phyloP scores from a whole-genome alignment of 2,329 filamentous ascomycete genomes.

The Diplodia intermedia region DNA sequence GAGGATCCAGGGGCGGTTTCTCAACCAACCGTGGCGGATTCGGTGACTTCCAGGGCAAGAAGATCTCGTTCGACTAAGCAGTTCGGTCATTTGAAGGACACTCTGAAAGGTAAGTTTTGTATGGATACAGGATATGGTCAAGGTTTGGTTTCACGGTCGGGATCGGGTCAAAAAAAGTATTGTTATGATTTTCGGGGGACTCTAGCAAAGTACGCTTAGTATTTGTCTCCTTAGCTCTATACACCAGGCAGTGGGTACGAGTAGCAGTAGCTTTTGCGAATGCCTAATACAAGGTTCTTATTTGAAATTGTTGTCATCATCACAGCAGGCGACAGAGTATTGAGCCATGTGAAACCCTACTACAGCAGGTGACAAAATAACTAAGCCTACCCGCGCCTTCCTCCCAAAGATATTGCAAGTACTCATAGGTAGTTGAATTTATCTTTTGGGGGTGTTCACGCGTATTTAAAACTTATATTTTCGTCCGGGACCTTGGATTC shows the following conservation, averaged over 20 bases:
- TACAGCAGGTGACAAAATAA: too few relatives aligned
- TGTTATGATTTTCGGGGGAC: slow-evolving; percentile 5
- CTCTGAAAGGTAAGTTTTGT: slow-evolving; percentile 14
- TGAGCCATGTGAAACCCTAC: too few relatives aligned
- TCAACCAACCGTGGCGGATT: slow-evolving; percentile 62
- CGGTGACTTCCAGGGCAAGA: slow-evolving; percentile 77
- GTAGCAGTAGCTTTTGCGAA: slow-evolving; percentile 4
- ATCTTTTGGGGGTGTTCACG: too few relatives aligned
- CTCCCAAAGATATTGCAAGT: too few relatives aligned
- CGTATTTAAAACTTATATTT: too few relatives aligned
- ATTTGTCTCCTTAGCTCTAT: slow-evolving; percentile 20
- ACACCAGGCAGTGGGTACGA: slow-evolving; percentile 19
- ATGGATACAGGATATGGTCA: slow-evolving; percentile 21
- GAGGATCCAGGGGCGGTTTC: slow-evolving; percentile 46
- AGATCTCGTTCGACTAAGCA: slow-evolving; percentile 67
- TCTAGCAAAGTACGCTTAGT: slow-evolving; percentile 9
- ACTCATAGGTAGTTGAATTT: too few relatives aligned
- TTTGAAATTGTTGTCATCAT: neutral
- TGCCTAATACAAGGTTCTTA: slow-evolving; percentile 9
- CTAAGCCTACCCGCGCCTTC: too few relatives aligned
- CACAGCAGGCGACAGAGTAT: too few relatives aligned
- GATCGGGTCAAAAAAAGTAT: slow-evolving; percentile 18
- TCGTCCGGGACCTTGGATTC: too few relatives aligned
- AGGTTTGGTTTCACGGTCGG: slow-evolving; percentile 15
- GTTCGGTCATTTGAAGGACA: neutral